Conservation (phyloP, 768 basidiomycete species). For the Mycena venus region DNA sequence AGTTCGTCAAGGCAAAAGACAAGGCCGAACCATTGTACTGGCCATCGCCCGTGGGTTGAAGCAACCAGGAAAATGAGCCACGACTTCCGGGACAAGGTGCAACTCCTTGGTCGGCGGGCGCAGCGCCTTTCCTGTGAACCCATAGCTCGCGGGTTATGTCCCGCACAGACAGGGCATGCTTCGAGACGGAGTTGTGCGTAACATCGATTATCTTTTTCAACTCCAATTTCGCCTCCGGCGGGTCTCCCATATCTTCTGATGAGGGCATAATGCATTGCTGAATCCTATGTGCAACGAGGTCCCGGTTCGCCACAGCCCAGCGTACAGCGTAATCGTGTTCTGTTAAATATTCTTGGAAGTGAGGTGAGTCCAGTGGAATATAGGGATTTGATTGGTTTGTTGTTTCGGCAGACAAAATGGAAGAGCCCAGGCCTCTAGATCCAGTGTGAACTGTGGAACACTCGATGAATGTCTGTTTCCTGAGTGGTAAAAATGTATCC, state of each 20-base stretch:
- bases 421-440: slow-evolving; percentile 52
- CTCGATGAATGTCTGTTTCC: neutral
- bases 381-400: slow-evolving; percentile 50
- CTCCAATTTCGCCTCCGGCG: neutral
- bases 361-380: slow-evolving; percentile 43
- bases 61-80: slow-evolving; percentile 52
- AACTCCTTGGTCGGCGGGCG: slow-evolving; percentile 50
- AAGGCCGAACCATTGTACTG: slow-evolving; percentile 46
- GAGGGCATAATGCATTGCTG: slow-evolving; percentile 43
- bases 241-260: slow-evolving; percentile 1
- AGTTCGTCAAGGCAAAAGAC: neutral
- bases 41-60: slow-evolving; percentile 50
- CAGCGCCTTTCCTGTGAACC: slow-evolving; percentile 56
- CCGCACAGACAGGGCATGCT: slow-evolving; percentile 34
- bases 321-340: slow-evolving; percentile 53
- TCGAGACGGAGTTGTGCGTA: slow-evolving; percentile 53
- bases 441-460: slow-evolving; percentile 50
- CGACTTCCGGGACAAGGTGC: slow-evolving; percentile 56
- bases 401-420: slow-evolving; percentile 48
- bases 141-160: slow-evolving; percentile 42
- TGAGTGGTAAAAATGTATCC: neutral
- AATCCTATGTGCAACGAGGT: slow-evolving; percentile 54
- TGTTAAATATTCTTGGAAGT: slow-evolving; percentile 45
- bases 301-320: slow-evolving; percentile 55
- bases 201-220: slow-evolving; percentile 48